These are phyloP conservation scores for Aplosporella prunicola DNA, from an alignment of 2,329 filamentous ascomycete genomes.

Conservation along the genomic window DNA sequence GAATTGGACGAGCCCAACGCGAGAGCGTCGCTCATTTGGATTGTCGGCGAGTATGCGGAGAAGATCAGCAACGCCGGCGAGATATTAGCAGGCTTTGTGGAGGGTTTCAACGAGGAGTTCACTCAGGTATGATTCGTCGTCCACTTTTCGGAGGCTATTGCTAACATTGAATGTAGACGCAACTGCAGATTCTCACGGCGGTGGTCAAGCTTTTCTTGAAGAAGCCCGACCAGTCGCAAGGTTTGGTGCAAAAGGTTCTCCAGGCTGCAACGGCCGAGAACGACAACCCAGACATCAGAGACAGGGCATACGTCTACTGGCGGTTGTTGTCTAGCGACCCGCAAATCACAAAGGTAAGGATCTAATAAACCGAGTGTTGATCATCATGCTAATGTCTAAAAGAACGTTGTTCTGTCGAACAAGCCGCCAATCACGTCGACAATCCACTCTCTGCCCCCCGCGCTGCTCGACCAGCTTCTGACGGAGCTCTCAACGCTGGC, in stretches of 20 bases:
- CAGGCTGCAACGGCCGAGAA: constrained; percentile 88
- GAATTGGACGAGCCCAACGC: constrained; percentile 92
- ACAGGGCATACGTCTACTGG: constrained; percentile 98
- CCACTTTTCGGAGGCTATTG: neutral
- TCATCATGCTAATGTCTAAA: neutral
- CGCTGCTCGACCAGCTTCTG: constrained; percentile 82
- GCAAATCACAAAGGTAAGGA: constrained; percentile 69
- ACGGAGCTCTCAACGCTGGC: constrained; percentile 86
- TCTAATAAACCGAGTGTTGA: too few relatives aligned
- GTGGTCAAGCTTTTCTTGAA: constrained; percentile 97
- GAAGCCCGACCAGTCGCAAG: constrained; percentile 85
- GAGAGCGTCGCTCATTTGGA: constrained; percentile 89
- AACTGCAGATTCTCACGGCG: constrained; percentile 92
- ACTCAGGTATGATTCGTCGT: constrained; percentile 67
- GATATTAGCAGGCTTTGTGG: constrained; percentile 83
- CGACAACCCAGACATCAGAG: constrained; percentile 94
- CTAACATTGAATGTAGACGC: constrained; percentile 51
- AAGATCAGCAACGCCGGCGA: constrained; percentile 99
- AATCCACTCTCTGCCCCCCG: constrained; percentile 76
- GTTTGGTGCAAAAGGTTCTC: constrained; percentile 85
- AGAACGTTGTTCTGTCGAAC: constrained; percentile 83
- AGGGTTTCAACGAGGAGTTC: constrained; percentile 92
- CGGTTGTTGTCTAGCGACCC: constrained; percentile 86
- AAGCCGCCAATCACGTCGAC: constrained; percentile 92
- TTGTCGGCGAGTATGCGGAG: constrained; percentile 96